Conservation (phyloP, 2,329 filamentous ascomycete genomes). For the Penicillium olsonii region DNA sequence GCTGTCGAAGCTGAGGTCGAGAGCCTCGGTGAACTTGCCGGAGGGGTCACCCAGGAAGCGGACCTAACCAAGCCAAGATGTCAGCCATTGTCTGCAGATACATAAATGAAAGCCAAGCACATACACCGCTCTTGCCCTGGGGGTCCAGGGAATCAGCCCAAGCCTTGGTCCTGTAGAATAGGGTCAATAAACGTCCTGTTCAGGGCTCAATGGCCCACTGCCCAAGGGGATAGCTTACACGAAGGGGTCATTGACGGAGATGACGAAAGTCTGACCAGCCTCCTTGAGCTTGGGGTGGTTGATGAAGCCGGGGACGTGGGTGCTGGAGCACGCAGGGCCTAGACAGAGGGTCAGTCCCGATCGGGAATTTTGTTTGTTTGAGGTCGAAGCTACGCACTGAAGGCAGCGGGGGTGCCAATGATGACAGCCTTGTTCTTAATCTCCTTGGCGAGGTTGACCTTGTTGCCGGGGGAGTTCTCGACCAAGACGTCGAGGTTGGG, state of each 20-base stretch:
- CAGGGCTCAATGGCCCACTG: not conserved
- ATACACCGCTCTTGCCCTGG: constrained; percentile 70
- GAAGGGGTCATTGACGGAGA: constrained; percentile 92
- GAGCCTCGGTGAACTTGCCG: constrained; percentile 75
- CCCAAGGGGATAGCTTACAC: constrained; percentile 64
- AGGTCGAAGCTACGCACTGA: constrained; percentile 51
- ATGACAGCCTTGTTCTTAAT: constrained; percentile 76
- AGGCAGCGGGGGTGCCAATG: constrained; percentile 81
- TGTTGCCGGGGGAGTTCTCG: constrained; percentile 87
- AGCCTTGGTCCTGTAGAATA: constrained; percentile 72
- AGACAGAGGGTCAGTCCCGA: constrained; percentile 11
- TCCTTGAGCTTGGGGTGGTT: constrained; percentile 74
- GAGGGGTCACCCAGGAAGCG: constrained; percentile 85
- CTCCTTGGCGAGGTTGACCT: constrained; percentile 81
- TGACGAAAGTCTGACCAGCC: constrained; percentile 82
- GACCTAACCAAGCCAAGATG: constrained; percentile 58
- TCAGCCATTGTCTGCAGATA: not conserved
- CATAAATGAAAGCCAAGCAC: constrained; percentile 36
- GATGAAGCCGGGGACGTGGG: constrained; percentile 85
- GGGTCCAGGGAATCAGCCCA: constrained; percentile 81
- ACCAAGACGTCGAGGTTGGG: constrained; percentile 76
- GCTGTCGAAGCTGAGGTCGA: constrained; percentile 81
- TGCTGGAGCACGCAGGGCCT: constrained; percentile 65
- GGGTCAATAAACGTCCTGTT: constrained; percentile 5
- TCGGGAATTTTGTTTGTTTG: not conserved